A percentile compares a stretch with the other conserved stretches of the same genome.
These are phyloP conservation scores for Tylopilus rubrobrunneus DNA, from an alignment of 768 basidiomycete genomes.

Conservation along the genomic window DNA sequence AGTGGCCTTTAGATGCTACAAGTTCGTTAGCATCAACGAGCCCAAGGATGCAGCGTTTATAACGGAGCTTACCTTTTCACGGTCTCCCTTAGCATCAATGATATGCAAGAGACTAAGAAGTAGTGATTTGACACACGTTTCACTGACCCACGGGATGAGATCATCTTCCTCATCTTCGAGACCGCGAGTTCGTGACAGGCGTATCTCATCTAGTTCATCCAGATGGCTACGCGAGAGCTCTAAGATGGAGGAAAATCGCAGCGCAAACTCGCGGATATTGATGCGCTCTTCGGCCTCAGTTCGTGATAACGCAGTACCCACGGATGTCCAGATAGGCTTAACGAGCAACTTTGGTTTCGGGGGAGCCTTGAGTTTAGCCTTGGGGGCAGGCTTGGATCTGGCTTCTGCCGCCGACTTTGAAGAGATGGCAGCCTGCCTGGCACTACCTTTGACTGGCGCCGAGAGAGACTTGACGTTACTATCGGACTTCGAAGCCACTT, in stretches of 20 bases:
- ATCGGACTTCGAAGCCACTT: not conserved
- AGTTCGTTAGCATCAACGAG: not conserved
- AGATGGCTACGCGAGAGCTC: conserved; percentile 49
- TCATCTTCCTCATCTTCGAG: conserved; percentile 36
- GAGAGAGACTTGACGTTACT: conserved; percentile 9
- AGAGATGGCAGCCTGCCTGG: conserved; percentile 6
- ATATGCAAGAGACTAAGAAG: conserved; percentile 59
- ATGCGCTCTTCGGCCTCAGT: conserved; percentile 57
- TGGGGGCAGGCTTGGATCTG: conserved; percentile 18
- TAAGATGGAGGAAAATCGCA: conserved; percentile 56
- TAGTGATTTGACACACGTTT: conserved; percentile 59
- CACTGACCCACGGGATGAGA: conserved; percentile 57
- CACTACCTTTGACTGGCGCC: conserved; percentile 5
- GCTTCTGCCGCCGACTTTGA: conserved; percentile 10
- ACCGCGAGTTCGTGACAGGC: conserved; percentile 29
- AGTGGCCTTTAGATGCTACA: conserved; percentile 31
- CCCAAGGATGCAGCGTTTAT: not conserved
- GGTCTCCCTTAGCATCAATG: conserved; percentile 42
- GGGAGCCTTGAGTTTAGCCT: conserved; percentile 23
- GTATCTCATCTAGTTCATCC: conserved; percentile 62
- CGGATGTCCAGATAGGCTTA: conserved; percentile 49
- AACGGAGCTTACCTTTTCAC: conserved; percentile 26
- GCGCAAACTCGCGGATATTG: conserved; percentile 68
- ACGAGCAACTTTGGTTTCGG: conserved; percentile 39
- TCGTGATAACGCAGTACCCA: conserved; percentile 41